These are phyloP conservation scores for Pseudoperonospora humuli DNA, from an alignment of 352 stramenopile species.

Conservation along the genomic window DNA sequence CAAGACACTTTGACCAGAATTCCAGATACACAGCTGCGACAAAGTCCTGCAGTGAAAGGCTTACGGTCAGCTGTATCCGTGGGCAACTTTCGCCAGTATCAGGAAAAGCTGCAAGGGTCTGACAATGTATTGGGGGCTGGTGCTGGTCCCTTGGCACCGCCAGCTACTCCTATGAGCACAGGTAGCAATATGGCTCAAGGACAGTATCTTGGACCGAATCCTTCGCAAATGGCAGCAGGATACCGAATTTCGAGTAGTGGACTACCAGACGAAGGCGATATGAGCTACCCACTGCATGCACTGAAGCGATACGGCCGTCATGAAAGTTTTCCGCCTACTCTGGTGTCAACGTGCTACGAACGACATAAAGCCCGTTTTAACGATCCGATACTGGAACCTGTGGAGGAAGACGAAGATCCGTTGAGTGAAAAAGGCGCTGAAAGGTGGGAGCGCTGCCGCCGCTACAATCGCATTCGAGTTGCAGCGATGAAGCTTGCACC, in stretches of 20 bases:
- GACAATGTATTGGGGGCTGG: constrained; percentile 2
- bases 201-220: constrained; percentile 15
- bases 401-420: constrained; percentile 67
- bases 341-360: constrained; percentile 63
- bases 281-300: constrained; percentile 12
- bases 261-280: constrained; percentile 2
- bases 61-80: constrained; percentile 62
- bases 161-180: constrained; percentile 8
- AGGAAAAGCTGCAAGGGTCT: constrained; percentile 35
- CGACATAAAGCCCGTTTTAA: constrained; percentile 67
- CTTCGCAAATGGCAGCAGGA: constrained; percentile 7
- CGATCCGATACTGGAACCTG: constrained; percentile 49
- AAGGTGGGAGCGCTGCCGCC: constrained; percentile 49
- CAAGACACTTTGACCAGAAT: constrained; percentile 13
- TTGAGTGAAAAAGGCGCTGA: constrained; percentile 67
- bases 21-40: constrained; percentile 10
- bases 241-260: constrained; percentile 11
- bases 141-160: constrained; percentile 6
- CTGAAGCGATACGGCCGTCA: constrained; percentile 40
- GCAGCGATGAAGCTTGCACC: constrained; percentile 51
- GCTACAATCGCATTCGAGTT: constrained; percentile 55
- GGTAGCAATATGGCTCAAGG: constrained; percentile 13
- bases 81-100: constrained; percentile 66
- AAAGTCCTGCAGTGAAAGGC: constrained; percentile 13
- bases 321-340: constrained; percentile 37